phyloP scores from a whole-genome alignment of 768 basidiomycete species.

The Lentinula sp. region DNA sequence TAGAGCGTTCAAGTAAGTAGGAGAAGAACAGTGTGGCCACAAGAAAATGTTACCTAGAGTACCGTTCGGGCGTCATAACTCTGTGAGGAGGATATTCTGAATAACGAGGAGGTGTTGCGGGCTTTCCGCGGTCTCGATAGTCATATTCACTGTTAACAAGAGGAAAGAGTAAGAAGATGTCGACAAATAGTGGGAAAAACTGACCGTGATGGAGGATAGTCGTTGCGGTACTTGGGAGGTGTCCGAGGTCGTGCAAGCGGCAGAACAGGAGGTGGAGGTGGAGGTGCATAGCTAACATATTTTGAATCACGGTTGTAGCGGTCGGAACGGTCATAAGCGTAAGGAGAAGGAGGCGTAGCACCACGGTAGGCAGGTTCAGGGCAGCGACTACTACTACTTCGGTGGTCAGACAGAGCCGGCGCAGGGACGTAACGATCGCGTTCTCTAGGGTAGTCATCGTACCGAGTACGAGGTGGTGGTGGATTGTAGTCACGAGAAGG shows the following conservation, averaged over 20 bases:
- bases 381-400: slow-evolving; percentile 42
- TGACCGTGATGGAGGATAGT: slow-evolving; percentile 55
- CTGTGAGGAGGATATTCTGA: slow-evolving; percentile 45
- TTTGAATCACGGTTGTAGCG: slow-evolving; percentile 53
- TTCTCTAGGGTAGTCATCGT: slow-evolving; percentile 63
- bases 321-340: slow-evolving; percentile 51
- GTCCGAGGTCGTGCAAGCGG: slow-evolving; percentile 42
- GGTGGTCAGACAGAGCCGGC: slow-evolving; percentile 46
- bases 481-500: slow-evolving; percentile 62
- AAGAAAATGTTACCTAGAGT: slow-evolving; percentile 29
- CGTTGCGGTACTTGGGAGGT: slow-evolving; percentile 54
- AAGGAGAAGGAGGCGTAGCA: slow-evolving; percentile 39
- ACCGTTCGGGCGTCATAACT: slow-evolving; percentile 9
- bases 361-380: slow-evolving; percentile 47
- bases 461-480: slow-evolving; percentile 49
- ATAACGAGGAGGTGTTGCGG: slow-evolving; percentile 46
- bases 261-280: slow-evolving; percentile 33
- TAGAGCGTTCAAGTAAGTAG: slow-evolving; percentile 29
- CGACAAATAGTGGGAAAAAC: slow-evolving; percentile 8
- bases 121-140: slow-evolving; percentile 38
- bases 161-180: not conserved
- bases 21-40: not conserved
- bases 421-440: slow-evolving; percentile 45
- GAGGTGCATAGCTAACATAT: slow-evolving; percentile 26
- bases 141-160: slow-evolving; percentile 46